Evolutionary conservation across 2,329 filamentous ascomycete genomes (phyloP), one percentile per base, ranked within the genome.

Genomic region (Tolypocladium amazonense): DNA sequence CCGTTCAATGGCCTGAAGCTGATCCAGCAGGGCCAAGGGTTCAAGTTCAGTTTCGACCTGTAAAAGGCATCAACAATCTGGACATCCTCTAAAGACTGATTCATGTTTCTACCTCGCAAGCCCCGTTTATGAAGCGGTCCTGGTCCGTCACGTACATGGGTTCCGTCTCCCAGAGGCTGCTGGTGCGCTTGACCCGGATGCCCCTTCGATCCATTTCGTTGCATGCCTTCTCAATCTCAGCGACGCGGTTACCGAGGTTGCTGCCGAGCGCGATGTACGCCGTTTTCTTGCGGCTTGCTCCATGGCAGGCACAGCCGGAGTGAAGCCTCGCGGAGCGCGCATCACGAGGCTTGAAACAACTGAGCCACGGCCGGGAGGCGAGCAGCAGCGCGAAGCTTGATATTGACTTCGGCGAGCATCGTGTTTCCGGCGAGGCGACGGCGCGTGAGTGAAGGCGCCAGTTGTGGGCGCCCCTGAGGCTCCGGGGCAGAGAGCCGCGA

Each of bases 101-200:
- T 39, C 35, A 7, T 5, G 30, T 14, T 54, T 59, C 30, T 35
- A 95, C 92, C 85, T 96, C 90, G 72, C 91, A 96, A 60, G 87
- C 92, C 25, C 92, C 94, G 71, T 99, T 99, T 56, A 97, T 77
- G 70, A 99, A 99, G 37, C 84, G 83, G 63, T 87, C 86, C 72
- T 99, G 94, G 63, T 97, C 88, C 63, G 89, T 77, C 64, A 97
- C 89, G 73, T 99, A 99, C 94, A 99, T 99, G 27, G 94, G 91
- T 67, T 90, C 86, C 4, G 93, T 99, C 76, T 97, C 92, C 83
- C 94, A 99, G 3, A 99, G 79, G 62, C 86, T 88, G 72, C 93
- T 97, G 0, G 93, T 96, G 67, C 87, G 81, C 68, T 85, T 81
- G 45, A 99, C 82, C 58, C 76, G 83, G 69, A 97, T 90, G 39